Evolutionary conservation across 2,329 filamentous ascomycete genomes (phyloP).

Genomic region (Coleophoma eucalyptorum): DNA sequence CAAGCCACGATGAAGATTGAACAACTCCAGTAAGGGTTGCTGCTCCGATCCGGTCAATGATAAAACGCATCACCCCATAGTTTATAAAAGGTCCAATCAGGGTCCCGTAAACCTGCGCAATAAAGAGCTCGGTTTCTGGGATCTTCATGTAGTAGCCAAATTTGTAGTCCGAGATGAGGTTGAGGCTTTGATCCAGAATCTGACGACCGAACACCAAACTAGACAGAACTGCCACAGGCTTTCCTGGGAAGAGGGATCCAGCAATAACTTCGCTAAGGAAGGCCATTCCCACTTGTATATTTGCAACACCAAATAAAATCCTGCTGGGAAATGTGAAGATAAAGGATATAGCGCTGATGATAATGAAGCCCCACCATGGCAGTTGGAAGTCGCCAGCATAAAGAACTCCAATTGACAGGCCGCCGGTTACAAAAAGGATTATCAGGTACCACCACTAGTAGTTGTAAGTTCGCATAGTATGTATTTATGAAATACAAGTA

Average conservation of each 20-base stretch:
- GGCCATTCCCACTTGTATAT: constrained; percentile 24
- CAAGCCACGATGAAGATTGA: constrained; percentile 22
- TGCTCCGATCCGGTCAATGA: constrained; percentile 5
- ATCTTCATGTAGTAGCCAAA: constrained; percentile 35
- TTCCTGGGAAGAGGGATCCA: constrained; percentile 24
- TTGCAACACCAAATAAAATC: constrained; percentile 26
- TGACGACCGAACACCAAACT: constrained; percentile 28
- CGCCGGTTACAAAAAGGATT: constrained; percentile 20
- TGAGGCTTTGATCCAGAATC: constrained; percentile 29
- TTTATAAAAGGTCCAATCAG: constrained; percentile 28
- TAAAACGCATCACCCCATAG: constrained; percentile 25
- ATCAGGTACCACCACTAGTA: constrained; percentile 27
- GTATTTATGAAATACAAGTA: too few relatives aligned
- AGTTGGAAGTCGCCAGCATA: constrained; percentile 23
- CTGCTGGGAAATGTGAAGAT: constrained; percentile 26
- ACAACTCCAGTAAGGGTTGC: constrained; percentile 17
- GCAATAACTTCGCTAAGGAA: constrained; percentile 26
- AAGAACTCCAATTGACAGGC: constrained; percentile 21
- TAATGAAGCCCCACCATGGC: constrained; percentile 27
- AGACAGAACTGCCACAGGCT: constrained; percentile 24
- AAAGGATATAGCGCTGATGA: constrained; percentile 21
- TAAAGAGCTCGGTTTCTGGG: constrained; percentile 31
- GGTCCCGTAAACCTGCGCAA: constrained; percentile 29
- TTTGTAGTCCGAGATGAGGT: constrained; percentile 30
- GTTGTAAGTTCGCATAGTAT: too few relatives aligned